phyloP scores from a whole-genome alignment of 495 filamentous ascomycete species.

The Parachaetomium inaequale region DNA sequence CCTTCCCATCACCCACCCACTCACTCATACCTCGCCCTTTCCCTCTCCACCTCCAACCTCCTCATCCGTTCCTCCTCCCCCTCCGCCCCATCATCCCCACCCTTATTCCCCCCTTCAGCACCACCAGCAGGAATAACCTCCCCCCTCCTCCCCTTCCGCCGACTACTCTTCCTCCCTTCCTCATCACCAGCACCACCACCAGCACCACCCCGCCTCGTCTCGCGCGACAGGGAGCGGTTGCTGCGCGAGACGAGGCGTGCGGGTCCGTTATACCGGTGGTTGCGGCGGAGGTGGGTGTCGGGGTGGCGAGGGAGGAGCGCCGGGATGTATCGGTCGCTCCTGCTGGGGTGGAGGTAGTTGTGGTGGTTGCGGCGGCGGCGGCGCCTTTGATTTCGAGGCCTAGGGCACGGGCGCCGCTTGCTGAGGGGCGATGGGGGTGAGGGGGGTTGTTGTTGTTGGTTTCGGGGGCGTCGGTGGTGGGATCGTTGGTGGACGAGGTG shows the following conservation, averaged over 20 bases:
- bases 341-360: slow-evolving; percentile 13
- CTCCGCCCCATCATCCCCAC: slow-evolving; percentile 16
- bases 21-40: slow-evolving; percentile 41
- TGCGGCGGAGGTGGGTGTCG: slow-evolving; percentile 29
- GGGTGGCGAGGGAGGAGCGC: slow-evolving; percentile 40
- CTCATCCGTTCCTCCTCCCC: slow-evolving; percentile 51
- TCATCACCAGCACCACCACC: slow-evolving; percentile 14
- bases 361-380: slow-evolving; percentile 25
- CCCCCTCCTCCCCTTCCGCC: slow-evolving; percentile 39
- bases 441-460: slow-evolving; percentile 1
- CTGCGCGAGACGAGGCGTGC: slow-evolving; percentile 72
- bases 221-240: slow-evolving; percentile 69
- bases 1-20: background rate
- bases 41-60: slow-evolving; percentile 49
- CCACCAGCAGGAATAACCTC: slow-evolving; percentile 38
- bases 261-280: slow-evolving; percentile 51
- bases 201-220: slow-evolving; percentile 54
- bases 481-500: slow-evolving; percentile 15
- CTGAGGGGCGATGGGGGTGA: background rate
- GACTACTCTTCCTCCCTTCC: slow-evolving; percentile 39
- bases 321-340: slow-evolving; percentile 23
- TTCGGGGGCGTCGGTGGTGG: slow-evolving; percentile 31
- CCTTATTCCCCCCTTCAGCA: slow-evolving; percentile 25
- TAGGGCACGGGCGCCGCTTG: slow-evolving; percentile 39
- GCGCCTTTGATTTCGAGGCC: slow-evolving; percentile 40